These are phyloP conservation scores for Naegleria fowleri DNA, from an alignment of 208 protist species.

Conservation along the genomic window DNA sequence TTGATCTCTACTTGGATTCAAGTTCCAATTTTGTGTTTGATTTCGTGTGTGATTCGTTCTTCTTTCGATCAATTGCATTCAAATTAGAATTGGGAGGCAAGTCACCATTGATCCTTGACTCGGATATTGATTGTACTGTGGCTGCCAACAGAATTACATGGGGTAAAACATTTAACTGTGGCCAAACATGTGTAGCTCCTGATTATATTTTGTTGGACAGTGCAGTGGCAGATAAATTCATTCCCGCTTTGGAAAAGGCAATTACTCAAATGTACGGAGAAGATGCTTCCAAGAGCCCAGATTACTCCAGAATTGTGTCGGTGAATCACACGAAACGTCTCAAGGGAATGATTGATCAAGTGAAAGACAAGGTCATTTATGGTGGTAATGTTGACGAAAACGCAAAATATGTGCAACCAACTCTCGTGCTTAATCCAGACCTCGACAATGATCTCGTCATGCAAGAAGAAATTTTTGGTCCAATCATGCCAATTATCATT, in stretches of 20 bases:
- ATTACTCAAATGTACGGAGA: constrained; percentile 36
- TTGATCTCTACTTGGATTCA: neutral
- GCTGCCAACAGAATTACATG: constrained; percentile 59
- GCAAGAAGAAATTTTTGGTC: constrained; percentile 85
- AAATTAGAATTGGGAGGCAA: constrained; percentile 90
- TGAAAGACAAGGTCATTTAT: constrained; percentile 50
- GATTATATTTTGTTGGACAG: constrained; percentile 75
- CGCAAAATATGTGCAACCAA: neutral
- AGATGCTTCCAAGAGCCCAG: constrained; percentile 28
- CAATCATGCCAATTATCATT: constrained; percentile 67
- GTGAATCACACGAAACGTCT: constrained; percentile 52
- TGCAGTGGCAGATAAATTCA: constrained; percentile 47
- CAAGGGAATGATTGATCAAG: constrained; percentile 44
- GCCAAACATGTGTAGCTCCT: constrained; percentile 77
- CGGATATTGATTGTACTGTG: constrained; percentile 47
- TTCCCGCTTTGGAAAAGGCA: constrained; percentile 46
- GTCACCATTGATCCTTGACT: constrained; percentile 73
- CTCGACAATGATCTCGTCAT: constrained; percentile 47
- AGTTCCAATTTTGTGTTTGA: neutral
- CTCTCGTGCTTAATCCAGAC: constrained; percentile 47
- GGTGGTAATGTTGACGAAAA: constrained; percentile 60
- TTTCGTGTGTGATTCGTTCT: neutral
- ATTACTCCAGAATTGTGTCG: constrained; percentile 54
- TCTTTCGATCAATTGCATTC: neutral
- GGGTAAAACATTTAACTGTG: constrained; percentile 68